A percentile compares a stretch with the other conserved stretches of the same genome.
Evolutionary conservation across 2,329 filamentous ascomycete genomes (phyloP).

Genomic region (Dactylellina leptospora): DNA sequence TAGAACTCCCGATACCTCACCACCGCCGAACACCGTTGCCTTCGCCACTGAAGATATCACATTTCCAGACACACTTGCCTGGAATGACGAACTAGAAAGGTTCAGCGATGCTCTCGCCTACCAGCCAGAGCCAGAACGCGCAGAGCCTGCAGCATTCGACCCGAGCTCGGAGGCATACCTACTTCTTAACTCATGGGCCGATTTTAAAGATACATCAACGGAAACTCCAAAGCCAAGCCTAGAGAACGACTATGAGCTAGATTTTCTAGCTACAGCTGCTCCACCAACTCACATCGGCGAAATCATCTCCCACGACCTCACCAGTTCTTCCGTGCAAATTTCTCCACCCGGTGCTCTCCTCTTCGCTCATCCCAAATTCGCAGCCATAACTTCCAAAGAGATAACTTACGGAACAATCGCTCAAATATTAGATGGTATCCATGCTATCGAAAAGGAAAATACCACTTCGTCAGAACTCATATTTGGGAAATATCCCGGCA

Average conservation of each 20-base stretch:
- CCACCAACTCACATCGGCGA: constrained; percentile 9
- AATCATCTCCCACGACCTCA: background rate
- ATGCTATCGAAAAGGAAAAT: background rate
- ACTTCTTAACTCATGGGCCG: background rate
- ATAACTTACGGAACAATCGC: background rate
- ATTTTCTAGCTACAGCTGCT: background rate
- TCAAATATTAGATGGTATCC: background rate
- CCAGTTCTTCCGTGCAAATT: background rate
- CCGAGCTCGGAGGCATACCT: background rate
- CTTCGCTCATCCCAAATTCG: background rate
- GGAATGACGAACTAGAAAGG: background rate
- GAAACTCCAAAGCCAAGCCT: background rate
- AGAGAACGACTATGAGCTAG: background rate
- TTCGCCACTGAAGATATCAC: constrained; percentile 4
- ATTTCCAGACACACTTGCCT: constrained; percentile 7
- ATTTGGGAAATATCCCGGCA: background rate
- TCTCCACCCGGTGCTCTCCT: background rate
- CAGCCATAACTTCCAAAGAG: constrained; percentile 4
- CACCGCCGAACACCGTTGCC: constrained; percentile 11
- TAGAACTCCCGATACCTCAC: background rate
- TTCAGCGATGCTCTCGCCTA: background rate
- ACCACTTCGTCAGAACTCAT: background rate
- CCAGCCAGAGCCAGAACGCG: too few relatives aligned
- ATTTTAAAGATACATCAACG: background rate
- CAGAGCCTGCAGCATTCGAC: background rate